Evolutionary conservation across 2,329 filamentous ascomycete species (phyloP).

Genomic region (Alternaria gaisen): DNA sequence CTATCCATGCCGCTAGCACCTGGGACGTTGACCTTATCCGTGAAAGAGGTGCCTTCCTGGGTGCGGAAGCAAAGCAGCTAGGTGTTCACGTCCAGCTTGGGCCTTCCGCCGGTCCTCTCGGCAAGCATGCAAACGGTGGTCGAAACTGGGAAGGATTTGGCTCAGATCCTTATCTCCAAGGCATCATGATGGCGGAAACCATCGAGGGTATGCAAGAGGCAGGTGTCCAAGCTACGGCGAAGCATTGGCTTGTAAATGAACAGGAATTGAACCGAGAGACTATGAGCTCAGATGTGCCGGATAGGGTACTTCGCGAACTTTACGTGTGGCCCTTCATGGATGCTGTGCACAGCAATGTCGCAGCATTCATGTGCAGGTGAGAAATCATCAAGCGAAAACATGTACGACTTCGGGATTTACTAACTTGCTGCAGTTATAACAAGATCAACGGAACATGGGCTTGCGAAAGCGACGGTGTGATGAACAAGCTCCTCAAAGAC

Average conservation of each 20-base stretch:
- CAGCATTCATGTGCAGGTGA: slow-evolving; percentile 57
- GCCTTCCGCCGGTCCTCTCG: slow-evolving; percentile 54
- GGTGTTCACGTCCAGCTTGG: slow-evolving; percentile 56
- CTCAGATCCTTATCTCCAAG: slow-evolving; percentile 59
- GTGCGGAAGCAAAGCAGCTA: slow-evolving; percentile 53
- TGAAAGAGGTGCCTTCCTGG: slow-evolving; percentile 47
- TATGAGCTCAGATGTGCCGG: slow-evolving; percentile 68
- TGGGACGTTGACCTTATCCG: slow-evolving; percentile 49
- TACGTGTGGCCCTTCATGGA: slow-evolving; percentile 84
- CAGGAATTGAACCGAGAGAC: slow-evolving; percentile 65
- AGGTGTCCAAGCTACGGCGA: slow-evolving; percentile 54
- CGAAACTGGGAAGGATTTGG: slow-evolving; percentile 62
- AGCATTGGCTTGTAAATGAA: slow-evolving; percentile 70
- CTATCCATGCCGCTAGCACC: slow-evolving; percentile 51
- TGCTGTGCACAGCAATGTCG: slow-evolving; percentile 72
- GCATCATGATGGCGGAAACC: slow-evolving; percentile 54
- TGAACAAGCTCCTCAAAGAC: slow-evolving; percentile 62
- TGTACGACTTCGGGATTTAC: not conserved
- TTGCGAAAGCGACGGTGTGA: slow-evolving; percentile 59
- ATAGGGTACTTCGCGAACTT: slow-evolving; percentile 77
- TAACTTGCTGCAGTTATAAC: slow-evolving; percentile 37
- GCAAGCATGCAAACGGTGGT: slow-evolving; percentile 52
- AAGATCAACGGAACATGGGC: slow-evolving; percentile 60
- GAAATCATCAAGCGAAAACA: not conserved
- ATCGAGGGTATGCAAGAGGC: slow-evolving; percentile 57